These are phyloP conservation scores for Phytophthora macrochlamydospora DNA, from an alignment of 352 stramenopile genomes.

Conservation along the genomic window DNA sequence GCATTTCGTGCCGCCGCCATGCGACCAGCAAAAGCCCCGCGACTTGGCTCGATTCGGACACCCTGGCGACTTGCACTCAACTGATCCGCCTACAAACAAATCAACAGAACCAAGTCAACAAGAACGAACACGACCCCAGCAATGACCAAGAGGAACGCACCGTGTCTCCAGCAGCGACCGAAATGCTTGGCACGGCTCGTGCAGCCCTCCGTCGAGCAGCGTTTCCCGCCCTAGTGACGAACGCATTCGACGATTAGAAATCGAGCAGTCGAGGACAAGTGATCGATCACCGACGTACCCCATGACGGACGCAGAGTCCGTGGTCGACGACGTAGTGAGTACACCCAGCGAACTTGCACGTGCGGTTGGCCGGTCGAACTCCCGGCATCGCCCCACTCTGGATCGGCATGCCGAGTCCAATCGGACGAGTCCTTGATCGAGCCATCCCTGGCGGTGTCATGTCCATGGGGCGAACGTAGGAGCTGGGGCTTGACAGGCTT, in stretches of 20 bases:
- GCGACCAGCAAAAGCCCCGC: constrained; percentile 78
- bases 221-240: constrained; percentile 54
- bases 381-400: background rate
- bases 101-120: background rate
- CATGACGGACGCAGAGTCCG: constrained; percentile 66
- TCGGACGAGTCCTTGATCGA: constrained; percentile 14
- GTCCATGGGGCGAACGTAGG: constrained; percentile 5
- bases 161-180: constrained; percentile 70
- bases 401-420: constrained; percentile 5
- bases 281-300: constrained; percentile 30
- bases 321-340: constrained; percentile 76
- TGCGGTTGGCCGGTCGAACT: constrained; percentile 47
- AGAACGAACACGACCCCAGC: too few species aligned
- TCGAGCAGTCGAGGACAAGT: background rate
- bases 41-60: constrained; percentile 83
- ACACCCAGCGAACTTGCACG: constrained; percentile 65
- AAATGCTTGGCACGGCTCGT: constrained; percentile 69
- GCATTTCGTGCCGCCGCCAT: constrained; percentile 81
- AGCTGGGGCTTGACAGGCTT: background rate
- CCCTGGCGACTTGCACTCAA: constrained; percentile 61
- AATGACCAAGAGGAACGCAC: constrained; percentile 12
- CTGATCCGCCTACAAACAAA: constrained; percentile 42
- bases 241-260: background rate
- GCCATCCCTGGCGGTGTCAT: constrained; percentile 20
- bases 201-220: constrained; percentile 57